Conservation (phyloP, 23 red algal species). For the Gracilaria vermiculophylla region DNA sequence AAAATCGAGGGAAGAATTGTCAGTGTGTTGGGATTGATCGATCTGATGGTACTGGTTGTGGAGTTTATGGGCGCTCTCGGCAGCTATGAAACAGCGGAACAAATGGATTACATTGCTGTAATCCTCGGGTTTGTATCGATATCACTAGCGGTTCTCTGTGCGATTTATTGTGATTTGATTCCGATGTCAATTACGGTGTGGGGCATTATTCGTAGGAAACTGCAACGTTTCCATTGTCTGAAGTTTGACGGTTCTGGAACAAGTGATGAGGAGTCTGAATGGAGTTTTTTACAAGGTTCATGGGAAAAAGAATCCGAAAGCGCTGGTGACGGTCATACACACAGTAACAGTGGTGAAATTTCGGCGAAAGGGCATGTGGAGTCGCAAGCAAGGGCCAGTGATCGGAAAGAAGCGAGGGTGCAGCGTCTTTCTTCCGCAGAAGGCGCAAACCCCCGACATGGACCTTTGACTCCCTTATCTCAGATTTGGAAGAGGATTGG, state of each 20-base stretch:
- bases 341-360: not conserved
- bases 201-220: not conserved
- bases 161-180: conserved; percentile 66
- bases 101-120: conserved; percentile 29
- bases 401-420: not conserved
- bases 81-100: conserved; percentile 43
- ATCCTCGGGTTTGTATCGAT: conserved; percentile 69
- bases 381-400: not conserved
- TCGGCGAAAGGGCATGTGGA: not conserved
- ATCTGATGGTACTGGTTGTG: conserved; percentile 55
- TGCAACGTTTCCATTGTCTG: not conserved
- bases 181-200: conserved; percentile 11
- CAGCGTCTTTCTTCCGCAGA: not conserved
- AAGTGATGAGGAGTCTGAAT: conserved; percentile 6
- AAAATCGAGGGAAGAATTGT: conserved; percentile 66
- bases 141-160: conserved; percentile 34
- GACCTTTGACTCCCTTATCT: not conserved
- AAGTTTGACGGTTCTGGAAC: not conserved
- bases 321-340: too few species aligned
- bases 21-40: conserved; percentile 35
- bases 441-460: too few species aligned
- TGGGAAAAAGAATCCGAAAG: not conserved
- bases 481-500: not conserved
- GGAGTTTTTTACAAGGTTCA: not conserved
- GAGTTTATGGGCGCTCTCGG: conserved; percentile 61